A percentile compares a stretch with the other conserved stretches of the same genome.
These are phyloP conservation scores for Auriculariales sp. DNA, from an alignment of 768 basidiomycete species.

Conservation along the genomic window DNA sequence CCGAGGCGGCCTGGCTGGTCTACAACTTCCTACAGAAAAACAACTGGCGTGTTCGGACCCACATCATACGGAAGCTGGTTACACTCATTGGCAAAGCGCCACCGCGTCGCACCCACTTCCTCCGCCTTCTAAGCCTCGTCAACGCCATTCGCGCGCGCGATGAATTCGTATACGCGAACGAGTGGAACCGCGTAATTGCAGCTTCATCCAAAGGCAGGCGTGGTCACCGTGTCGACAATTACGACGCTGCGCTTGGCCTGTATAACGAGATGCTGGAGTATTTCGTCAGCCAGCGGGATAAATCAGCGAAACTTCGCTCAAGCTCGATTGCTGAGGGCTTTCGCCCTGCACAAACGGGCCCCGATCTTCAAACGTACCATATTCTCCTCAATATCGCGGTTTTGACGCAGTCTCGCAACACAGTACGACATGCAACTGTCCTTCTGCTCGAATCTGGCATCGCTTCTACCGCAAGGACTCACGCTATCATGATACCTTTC, in stretches of 20 bases:
- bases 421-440: conserved; percentile 36
- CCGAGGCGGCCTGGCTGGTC: not conserved
- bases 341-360: conserved; percentile 11
- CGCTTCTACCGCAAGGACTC: conserved; percentile 44
- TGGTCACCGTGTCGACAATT: conserved; percentile 40
- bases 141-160: conserved; percentile 40
- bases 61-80: conserved; percentile 39
- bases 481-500: conserved; percentile 43
- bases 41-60: conserved; percentile 1
- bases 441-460: conserved; percentile 41
- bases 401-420: conserved; percentile 26
- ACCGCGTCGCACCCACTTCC: conserved; percentile 45
- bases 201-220: conserved; percentile 53
- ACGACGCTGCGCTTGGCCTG: conserved; percentile 42
- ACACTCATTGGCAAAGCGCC: conserved; percentile 39
- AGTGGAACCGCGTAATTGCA: conserved; percentile 68
- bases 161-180: conserved; percentile 40
- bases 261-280: conserved; percentile 41
- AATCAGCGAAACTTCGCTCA: not conserved
- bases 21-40: not conserved
- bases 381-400: conserved; percentile 51
- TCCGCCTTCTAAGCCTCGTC: conserved; percentile 55
- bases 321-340: not conserved
- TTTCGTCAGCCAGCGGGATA: conserved; percentile 12
- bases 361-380: conserved; percentile 59